Percentiles rank a stretch among this genome's conserved stretches.
Evolutionary conservation across 2,329 filamentous ascomycete genomes (phyloP).

Genomic region (Cercospora sp.): DNA sequence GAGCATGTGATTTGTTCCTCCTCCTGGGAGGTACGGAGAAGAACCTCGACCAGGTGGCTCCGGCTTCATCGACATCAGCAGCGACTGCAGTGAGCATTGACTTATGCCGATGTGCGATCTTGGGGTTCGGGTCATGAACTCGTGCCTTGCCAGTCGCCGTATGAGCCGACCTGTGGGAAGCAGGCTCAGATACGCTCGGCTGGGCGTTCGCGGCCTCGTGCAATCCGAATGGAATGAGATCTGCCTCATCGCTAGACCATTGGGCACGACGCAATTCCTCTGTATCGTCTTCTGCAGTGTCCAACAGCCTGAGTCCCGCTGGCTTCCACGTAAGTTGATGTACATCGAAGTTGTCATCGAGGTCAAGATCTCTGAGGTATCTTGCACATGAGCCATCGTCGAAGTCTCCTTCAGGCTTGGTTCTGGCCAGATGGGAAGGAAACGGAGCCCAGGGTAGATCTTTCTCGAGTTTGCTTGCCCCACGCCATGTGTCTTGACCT

Average conservation of each 20-base stretch:
- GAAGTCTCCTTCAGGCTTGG: slow-evolving; percentile 44
- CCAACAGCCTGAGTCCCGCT: slow-evolving; percentile 50
- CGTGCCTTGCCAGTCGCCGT: not conserved
- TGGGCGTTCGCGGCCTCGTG: not conserved
- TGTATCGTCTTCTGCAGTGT: slow-evolving; percentile 42
- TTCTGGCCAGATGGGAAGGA: slow-evolving; percentile 41
- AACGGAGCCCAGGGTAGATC: slow-evolving; percentile 53
- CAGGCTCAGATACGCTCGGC: not conserved
- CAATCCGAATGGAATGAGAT: not conserved
- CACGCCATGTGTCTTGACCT: slow-evolving; percentile 44
- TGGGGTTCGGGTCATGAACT: not conserved
- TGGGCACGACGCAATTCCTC: slow-evolving; percentile 25
- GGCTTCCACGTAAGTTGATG: slow-evolving; percentile 51
- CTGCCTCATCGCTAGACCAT: slow-evolving; percentile 15
- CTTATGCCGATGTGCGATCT: not conserved
- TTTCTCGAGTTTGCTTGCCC: slow-evolving; percentile 42
- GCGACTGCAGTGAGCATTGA: not conserved
- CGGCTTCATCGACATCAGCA: not conserved
- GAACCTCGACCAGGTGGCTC: not conserved
- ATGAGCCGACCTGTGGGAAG: no score
- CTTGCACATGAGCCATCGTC: slow-evolving; percentile 42
- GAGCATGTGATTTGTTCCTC: not conserved
- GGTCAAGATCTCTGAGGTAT: slow-evolving; percentile 39
- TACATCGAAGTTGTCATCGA: slow-evolving; percentile 43
- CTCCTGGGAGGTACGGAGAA: not conserved